Base-by-base conservation (phyloP, 306 rosid genomes). In the Dalbergia cultrata region DNA sequence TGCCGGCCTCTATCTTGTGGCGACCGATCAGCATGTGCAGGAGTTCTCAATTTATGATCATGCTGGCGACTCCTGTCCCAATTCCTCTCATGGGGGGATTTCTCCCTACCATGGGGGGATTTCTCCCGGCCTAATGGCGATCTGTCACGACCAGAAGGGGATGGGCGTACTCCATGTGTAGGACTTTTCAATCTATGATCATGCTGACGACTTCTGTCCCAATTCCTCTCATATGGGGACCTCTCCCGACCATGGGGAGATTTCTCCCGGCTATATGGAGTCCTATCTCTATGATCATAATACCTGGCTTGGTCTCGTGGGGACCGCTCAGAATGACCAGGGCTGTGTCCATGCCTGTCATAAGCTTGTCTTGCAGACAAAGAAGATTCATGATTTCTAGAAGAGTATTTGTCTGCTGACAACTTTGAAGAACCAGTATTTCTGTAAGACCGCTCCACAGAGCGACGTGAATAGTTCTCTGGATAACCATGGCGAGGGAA, bases 321-420 rank as follows among this genome's bases (percentile, higher is more conserved):
- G 75, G 99, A 95, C 74, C 94, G 76, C 70, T 95, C 99, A 81
- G 90, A 82, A 88, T 87, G 96, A 77, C 80, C 94, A 81, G 99
- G 99, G 81, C 97, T 93, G 76, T 88, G 88, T 18, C 90, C 99
- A 90, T 88, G 93, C 86, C 94, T 88, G 56, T 93, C 95, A 83
- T 84, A 89, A 75, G 80, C 88, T 66, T 83, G 85, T 77, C 97
- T 94, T 39, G 84, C 21, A 65, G 97, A 78, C 60, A 85, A 54
- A 85, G 91, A 87, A 77, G 97, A 75, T 54, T 93, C 98, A 76
- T 85, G 88, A 81, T 88, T 87, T 87, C 99, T 82, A 45, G 90
- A 76, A 65, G 91, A 64, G 76, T 88, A 86, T 83, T 93, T 95
- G 67, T 92, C 97, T 4, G 91, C 82, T 45, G 96, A 74, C 49